Percentiles rank a stretch among this genome's conserved stretches.
Evolutionary conservation across 495 filamentous ascomycete genomes (phyloP).

Genomic region (Articulospora tetracladia): DNA sequence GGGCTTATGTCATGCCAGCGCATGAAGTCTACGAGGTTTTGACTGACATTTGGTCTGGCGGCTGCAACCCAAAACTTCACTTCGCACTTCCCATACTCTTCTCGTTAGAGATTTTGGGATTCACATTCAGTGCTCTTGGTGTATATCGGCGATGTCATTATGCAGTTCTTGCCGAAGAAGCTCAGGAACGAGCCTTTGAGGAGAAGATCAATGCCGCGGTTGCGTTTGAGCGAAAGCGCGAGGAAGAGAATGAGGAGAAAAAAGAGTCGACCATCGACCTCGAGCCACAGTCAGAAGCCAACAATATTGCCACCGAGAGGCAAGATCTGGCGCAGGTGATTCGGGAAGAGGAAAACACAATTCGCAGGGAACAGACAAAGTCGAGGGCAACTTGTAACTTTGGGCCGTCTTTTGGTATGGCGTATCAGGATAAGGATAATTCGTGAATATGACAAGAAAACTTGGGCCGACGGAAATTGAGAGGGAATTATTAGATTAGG

Average conservation of each 20-base stretch:
- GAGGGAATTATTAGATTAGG: no score
- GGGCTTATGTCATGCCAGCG: conserved; percentile 43
- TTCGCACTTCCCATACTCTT: conserved; percentile 43
- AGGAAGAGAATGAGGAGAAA: conserved; percentile 10
- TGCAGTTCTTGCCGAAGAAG: conserved; percentile 33
- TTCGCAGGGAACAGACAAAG: conserved; percentile 3
- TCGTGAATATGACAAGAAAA: no score
- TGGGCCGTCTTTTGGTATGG: conserved; percentile 23
- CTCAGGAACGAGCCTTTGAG: conserved; percentile 24
- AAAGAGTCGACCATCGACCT: not conserved
- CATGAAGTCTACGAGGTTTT: conserved; percentile 41
- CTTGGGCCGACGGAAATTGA: no score
- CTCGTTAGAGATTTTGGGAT: conserved; percentile 32
- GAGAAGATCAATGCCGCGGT: conserved; percentile 29
- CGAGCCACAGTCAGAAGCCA: not conserved
- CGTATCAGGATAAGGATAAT: conserved; percentile 9
- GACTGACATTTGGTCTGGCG: conserved; percentile 44
- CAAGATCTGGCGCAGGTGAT: conserved; percentile 8
- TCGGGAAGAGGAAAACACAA: not conserved
- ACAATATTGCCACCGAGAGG: not conserved
- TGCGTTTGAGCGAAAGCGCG: conserved; percentile 16
- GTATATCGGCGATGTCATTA: conserved; percentile 37
- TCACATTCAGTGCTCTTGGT: conserved; percentile 30
- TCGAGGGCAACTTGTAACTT: conserved; percentile 9
- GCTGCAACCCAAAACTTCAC: conserved; percentile 41